Percentiles rank a stretch among this genome's conserved stretches.
phyloP scores from a whole-genome alignment of 148 eudicot genomes.

The Bassia scoparia region DNA sequence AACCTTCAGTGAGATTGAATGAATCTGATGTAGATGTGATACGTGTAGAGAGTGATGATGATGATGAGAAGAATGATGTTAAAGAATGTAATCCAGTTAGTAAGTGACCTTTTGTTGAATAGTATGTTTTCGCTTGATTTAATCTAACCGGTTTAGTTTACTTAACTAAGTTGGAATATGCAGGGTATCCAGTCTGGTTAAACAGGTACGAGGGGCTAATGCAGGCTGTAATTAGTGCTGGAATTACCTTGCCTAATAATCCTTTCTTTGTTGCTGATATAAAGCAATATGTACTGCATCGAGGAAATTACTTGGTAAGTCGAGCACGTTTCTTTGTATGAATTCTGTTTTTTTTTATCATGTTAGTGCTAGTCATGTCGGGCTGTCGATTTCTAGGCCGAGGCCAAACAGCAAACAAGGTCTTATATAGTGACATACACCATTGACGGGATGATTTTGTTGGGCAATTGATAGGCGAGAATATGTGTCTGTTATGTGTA shows the following conservation, averaged over 20 bases:
- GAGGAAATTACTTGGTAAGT: constrained; percentile 7
- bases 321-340: background rate
- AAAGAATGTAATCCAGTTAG: background rate
- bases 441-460: no score
- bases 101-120: background rate
- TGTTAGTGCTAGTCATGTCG: no score
- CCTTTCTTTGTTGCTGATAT: constrained; percentile 20
- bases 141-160: background rate
- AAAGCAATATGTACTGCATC: background rate
- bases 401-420: no score
- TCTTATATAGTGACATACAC: no score
- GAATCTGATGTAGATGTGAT: background rate
- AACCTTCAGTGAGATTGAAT: background rate
- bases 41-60: background rate
- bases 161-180: background rate
- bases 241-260: constrained; percentile 12
- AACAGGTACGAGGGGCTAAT: background rate
- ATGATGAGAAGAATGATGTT: background rate
- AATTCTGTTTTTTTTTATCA: no score
- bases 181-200: constrained; percentile 14
- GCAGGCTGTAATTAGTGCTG: background rate
- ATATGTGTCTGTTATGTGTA: no score
- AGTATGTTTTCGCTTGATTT: background rate
- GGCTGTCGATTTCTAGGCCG: no score
- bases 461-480: no score